These are phyloP conservation scores for Saccharomycopsis schoenii DNA, from an alignment of 805 yeast species.

Conservation along the genomic window DNA sequence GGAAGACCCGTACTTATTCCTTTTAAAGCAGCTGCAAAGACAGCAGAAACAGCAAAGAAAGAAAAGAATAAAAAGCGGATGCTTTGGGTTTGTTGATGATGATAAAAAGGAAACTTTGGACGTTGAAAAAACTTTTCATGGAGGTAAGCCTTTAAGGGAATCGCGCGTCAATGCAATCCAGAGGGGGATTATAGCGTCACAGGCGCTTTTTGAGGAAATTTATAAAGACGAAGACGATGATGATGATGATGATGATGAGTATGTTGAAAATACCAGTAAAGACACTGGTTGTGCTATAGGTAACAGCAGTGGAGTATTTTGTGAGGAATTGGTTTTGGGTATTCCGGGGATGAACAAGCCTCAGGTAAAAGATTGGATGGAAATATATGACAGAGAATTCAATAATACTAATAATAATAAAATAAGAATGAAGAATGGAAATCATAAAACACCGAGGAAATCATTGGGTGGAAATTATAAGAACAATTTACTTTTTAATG, in stretches of 20 bases:
- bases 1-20: slow-evolving; percentile 2
- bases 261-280: background rate
- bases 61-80: background rate
- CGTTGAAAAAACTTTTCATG: slow-evolving; percentile 1
- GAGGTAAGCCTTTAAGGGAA: slow-evolving; percentile 1
- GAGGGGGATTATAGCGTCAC: background rate
- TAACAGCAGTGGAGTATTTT: background rate
- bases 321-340: background rate
- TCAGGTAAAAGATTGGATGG: background rate
- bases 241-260: background rate
- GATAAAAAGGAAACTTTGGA: background rate
- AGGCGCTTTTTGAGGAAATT: background rate
- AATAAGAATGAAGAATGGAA: background rate
- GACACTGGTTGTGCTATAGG: background rate
- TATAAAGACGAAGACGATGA: slow-evolving; percentile 1
- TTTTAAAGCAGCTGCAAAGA: background rate
- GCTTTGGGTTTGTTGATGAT: background rate
- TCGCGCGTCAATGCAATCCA: slow-evolving; percentile 2
- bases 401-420: background rate
- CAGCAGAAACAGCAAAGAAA: background rate
- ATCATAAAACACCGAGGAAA: background rate
- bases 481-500: background rate
- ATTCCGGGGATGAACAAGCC: background rate
- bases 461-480: background rate
- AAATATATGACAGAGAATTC: background rate